These are phyloP conservation scores for Picea abies DNA, from an alignment of 83 land plant species.

Conservation along the genomic window DNA sequence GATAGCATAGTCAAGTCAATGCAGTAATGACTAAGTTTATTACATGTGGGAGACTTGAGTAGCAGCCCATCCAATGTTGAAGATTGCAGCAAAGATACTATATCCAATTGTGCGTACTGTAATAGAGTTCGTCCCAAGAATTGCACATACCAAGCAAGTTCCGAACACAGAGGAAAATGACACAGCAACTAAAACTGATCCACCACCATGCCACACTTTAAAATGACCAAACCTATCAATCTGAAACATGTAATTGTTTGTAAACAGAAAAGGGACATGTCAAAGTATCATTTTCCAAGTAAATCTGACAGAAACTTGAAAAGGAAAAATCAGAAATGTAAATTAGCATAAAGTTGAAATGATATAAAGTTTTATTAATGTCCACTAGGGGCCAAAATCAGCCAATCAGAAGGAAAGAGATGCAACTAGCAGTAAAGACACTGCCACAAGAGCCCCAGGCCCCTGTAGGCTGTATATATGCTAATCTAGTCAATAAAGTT, in stretches of 20 bases:
- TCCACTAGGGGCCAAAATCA: too few species aligned
- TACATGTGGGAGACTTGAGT: conserved; percentile 99
- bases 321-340: conserved; percentile 1
- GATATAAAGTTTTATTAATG: neutral
- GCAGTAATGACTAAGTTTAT: conserved; percentile 10
- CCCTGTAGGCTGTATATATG: too few species aligned
- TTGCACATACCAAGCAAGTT: conserved; percentile 79
- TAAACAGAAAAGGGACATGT: neutral
- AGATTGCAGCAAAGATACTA: conserved; percentile 91
- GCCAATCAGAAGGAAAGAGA: too few species aligned
- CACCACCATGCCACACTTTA: conserved; percentile 95
- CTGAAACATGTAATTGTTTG: conserved; percentile 36
- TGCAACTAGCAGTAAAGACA: too few species aligned
- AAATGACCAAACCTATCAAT: conserved; percentile 96
- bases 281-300: neutral
- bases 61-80: conserved; percentile 98
- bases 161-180: conserved; percentile 99
- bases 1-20: neutral
- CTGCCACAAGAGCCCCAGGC: too few species aligned
- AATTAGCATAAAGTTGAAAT: neutral
- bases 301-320: neutral
- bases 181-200: conserved; percentile 89
- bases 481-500: too few species aligned
- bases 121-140: conserved; percentile 52
- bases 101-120: conserved; percentile 71